These are phyloP conservation scores for Phytophthora vignae DNA, from an alignment of 352 stramenopile species.

Conservation along the genomic window DNA sequence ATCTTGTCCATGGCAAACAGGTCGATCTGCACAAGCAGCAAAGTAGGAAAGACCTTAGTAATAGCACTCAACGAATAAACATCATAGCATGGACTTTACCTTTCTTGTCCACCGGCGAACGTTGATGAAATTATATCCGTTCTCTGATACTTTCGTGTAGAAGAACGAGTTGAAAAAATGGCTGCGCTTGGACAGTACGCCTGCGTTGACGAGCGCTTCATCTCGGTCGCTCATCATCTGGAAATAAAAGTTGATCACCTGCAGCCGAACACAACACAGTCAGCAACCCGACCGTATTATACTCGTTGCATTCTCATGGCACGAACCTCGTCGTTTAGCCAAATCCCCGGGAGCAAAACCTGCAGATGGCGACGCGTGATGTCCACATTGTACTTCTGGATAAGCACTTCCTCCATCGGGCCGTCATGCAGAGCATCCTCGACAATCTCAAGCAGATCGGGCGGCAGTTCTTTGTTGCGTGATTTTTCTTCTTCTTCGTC, in stretches of 20 bases:
- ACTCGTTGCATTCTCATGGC: too few relatives aligned
- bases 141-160: conserved; percentile 83
- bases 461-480: conserved; percentile 60
- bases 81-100: conserved; percentile 28
- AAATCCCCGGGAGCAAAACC: conserved; percentile 69
- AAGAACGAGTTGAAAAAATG: conserved; percentile 93
- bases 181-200: conserved; percentile 57
- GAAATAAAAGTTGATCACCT: conserved; percentile 92
- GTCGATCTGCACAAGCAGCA: conserved; percentile 62
- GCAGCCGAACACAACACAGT: neutral
- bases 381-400: conserved; percentile 86
- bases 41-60: neutral
- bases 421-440: conserved; percentile 65
- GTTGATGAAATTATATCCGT: conserved; percentile 86
- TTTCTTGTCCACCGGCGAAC: conserved; percentile 88
- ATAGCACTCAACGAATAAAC: neutral
- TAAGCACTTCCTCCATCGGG: conserved; percentile 64
- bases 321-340: conserved; percentile 85
- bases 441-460: conserved; percentile 72
- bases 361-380: conserved; percentile 80
- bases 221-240: conserved; percentile 82
- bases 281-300: neutral
- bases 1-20: conserved; percentile 93
- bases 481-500: conserved; percentile 60
- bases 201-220: conserved; percentile 56